Evolutionary conservation across 2,329 filamentous ascomycete species (phyloP).

Genomic region (Fusarium sp.): DNA sequence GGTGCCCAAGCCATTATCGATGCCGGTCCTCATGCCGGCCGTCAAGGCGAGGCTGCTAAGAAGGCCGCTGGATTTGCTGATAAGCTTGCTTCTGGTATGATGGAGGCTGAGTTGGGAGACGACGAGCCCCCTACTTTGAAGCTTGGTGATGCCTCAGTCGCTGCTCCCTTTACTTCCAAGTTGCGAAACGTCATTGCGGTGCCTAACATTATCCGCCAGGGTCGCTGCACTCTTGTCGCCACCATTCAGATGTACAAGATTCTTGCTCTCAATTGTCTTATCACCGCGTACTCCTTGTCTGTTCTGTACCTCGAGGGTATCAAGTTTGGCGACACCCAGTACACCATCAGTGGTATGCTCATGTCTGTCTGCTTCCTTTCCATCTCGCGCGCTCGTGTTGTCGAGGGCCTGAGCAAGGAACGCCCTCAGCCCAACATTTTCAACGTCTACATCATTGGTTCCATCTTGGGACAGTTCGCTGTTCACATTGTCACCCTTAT

Average conservation of each 20-base stretch:
- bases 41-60: constrained; percentile 74
- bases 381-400: constrained; percentile 96
- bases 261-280: constrained; percentile 95
- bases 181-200: constrained; percentile 96
- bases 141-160: constrained; percentile 95
- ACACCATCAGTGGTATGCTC: constrained; percentile 98
- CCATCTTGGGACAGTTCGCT: constrained; percentile 96
- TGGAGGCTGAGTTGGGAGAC: constrained; percentile 90
- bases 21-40: constrained; percentile 46
- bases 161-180: constrained; percentile 97
- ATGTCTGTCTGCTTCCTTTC: constrained; percentile 99
- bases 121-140: constrained; percentile 96
- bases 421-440: constrained; percentile 99
- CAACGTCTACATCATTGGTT: constrained; percentile 98
- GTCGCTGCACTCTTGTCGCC: constrained; percentile 95
- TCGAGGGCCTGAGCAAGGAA: constrained; percentile 96
- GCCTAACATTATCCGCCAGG: constrained; percentile 98
- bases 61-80: constrained; percentile 87
- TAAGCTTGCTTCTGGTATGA: constrained; percentile 87
- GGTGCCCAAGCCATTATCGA: constrained; percentile 73
- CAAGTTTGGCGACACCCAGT: constrained; percentile 98
- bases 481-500: constrained; percentile 95
- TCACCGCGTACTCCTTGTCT: constrained; percentile 96
- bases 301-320: constrained; percentile 98
- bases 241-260: constrained; percentile 99